These are phyloP conservation scores for Suillus occidentalis DNA, from an alignment of 768 basidiomycete genomes.

Conservation along the genomic window DNA sequence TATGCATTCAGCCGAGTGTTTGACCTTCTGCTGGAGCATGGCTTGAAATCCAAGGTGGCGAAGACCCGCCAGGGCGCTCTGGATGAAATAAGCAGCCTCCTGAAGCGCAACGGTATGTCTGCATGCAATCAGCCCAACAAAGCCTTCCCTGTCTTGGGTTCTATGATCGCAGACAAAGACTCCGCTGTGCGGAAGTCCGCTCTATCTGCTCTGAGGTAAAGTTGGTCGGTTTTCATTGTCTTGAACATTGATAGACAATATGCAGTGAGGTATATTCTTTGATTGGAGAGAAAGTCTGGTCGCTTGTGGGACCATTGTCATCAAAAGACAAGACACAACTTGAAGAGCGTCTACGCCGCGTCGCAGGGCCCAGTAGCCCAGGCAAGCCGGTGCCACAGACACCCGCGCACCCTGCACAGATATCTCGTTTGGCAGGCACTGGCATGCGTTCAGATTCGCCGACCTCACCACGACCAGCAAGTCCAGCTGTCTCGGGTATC, in stretches of 20 bases:
- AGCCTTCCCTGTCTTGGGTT: slow-evolving; percentile 74
- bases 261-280: slow-evolving; percentile 77
- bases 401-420: slow-evolving; percentile 44
- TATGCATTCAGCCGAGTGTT: slow-evolving; percentile 94
- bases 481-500: slow-evolving; percentile 41
- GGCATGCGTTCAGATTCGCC: slow-evolving; percentile 53
- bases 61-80: slow-evolving; percentile 87
- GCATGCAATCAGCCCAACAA: slow-evolving; percentile 76
- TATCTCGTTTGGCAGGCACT: slow-evolving; percentile 50
- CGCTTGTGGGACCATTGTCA: slow-evolving; percentile 68
- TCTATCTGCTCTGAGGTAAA: slow-evolving; percentile 74
- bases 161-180: slow-evolving; percentile 88
- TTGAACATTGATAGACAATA: slow-evolving; percentile 11
- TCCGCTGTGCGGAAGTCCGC: slow-evolving; percentile 86
- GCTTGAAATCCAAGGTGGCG: slow-evolving; percentile 85
- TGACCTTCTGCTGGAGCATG: slow-evolving; percentile 83
- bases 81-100: slow-evolving; percentile 74
- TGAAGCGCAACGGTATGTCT: slow-evolving; percentile 80
- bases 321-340: slow-evolving; percentile 91
- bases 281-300: slow-evolving; percentile 86
- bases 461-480: slow-evolving; percentile 48
- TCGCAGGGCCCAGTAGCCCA: slow-evolving; percentile 62
- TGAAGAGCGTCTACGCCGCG: slow-evolving; percentile 83
- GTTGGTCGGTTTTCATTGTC: slow-evolving; percentile 19
- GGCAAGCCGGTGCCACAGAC: slow-evolving; percentile 41